phyloP scores from a whole-genome alignment of 2,329 filamentous ascomycete genomes.

The Alternaria sp. region DNA sequence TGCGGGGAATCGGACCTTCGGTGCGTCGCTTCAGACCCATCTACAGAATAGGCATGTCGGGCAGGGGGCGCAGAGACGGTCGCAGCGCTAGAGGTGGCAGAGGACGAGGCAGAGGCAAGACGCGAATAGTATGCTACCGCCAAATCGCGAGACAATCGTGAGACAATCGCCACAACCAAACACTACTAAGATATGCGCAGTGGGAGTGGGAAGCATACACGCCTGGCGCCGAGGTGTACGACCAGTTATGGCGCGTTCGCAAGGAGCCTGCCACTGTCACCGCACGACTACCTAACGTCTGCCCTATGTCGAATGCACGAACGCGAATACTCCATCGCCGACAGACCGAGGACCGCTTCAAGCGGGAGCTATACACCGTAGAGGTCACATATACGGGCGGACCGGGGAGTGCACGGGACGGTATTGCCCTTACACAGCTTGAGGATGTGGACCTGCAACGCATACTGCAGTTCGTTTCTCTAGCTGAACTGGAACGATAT shows the following conservation, averaged over 20 bases:
- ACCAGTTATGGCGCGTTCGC: constrained; percentile 38
- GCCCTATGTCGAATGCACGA: constrained; percentile 36
- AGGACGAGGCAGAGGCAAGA: constrained; percentile 21
- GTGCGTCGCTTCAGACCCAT: neutral
- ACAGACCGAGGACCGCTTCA: constrained; percentile 30
- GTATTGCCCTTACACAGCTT: constrained; percentile 12
- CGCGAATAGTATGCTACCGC: constrained; percentile 17
- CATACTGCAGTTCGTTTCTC: constrained; percentile 39
- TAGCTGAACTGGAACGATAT: constrained; percentile 39
- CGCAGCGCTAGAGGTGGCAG: constrained; percentile 15
- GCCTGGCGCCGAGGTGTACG: constrained; percentile 36
- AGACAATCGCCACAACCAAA: neutral
- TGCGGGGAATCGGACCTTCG: neutral
- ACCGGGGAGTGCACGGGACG: neutral
- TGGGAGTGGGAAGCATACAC: constrained; percentile 40
- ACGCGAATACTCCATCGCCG: constrained; percentile 39
- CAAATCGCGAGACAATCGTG: neutral
- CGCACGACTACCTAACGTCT: constrained; percentile 24
- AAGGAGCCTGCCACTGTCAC: constrained; percentile 36
- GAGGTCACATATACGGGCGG: constrained; percentile 16
- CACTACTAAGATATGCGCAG: constrained; percentile 18
- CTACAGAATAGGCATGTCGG: constrained; percentile 23
- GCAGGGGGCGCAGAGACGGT: constrained; percentile 24
- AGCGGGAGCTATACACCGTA: constrained; percentile 36
- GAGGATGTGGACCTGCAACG: constrained; percentile 34